These are phyloP conservation scores for Tetrahymena malaccensis DNA, from an alignment of 73 alveolate species.

Conservation along the genomic window DNA sequence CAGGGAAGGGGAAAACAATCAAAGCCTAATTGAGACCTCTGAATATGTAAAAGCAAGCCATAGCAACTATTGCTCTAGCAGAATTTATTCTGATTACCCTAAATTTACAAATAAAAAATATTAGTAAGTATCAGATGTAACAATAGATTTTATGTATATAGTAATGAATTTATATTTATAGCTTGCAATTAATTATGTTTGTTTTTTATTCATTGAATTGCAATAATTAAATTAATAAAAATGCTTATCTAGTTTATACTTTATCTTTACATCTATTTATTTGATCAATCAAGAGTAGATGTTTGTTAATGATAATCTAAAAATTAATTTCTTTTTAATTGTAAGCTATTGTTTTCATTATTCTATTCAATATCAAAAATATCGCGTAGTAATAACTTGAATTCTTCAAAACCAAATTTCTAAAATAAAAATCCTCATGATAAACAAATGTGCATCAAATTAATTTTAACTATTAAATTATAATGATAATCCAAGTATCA, in stretches of 20 bases:
- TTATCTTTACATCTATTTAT: neutral
- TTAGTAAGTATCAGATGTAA: neutral
- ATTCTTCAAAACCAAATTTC: no score
- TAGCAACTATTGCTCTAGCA: neutral
- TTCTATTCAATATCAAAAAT: no score
- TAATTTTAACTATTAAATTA: no score
- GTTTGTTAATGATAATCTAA: no score
- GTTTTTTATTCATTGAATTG: neutral
- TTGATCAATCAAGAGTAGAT: neutral
- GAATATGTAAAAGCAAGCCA: constrained; percentile 3
- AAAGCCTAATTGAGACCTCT: constrained; percentile 31
- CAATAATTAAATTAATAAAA: no score
- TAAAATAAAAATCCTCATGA: no score
- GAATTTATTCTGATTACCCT: constrained; percentile 22
- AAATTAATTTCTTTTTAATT: no score
- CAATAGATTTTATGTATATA: neutral
- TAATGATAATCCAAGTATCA: no score
- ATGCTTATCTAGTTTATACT: neutral
- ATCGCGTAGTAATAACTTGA: no score
- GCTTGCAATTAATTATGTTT: neutral
- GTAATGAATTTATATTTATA: no score
- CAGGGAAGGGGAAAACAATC: constrained; percentile 33
- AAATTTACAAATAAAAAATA: neutral
- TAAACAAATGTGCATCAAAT: no score
- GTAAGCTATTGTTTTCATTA: no score